phyloP scores from a whole-genome alignment of 2,329 filamentous ascomycete species.

The Byssochlamys sp. region DNA sequence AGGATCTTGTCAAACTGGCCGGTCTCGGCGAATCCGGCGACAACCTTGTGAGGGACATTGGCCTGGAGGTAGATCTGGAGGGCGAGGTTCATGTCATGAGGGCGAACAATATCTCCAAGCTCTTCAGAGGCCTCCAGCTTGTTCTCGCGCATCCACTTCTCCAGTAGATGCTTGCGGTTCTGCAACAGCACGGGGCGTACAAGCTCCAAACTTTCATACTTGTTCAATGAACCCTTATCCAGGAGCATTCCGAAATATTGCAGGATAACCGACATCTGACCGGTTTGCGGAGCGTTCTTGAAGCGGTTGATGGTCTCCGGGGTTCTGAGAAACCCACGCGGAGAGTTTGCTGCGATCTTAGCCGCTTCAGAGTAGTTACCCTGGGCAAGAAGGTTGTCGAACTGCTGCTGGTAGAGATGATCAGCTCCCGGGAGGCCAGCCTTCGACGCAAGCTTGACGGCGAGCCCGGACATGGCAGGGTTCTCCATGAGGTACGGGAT shows the following conservation, averaged over 20 bases:
- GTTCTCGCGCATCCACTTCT: slow-evolving; percentile 95
- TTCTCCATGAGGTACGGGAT: slow-evolving; percentile 94
- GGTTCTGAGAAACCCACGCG: slow-evolving; percentile 87
- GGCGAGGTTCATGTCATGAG: slow-evolving; percentile 80
- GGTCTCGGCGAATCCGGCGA: slow-evolving; percentile 87
- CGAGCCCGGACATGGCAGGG: slow-evolving; percentile 83
- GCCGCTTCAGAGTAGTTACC: slow-evolving; percentile 81
- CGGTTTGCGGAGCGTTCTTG: slow-evolving; percentile 67
- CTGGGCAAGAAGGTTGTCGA: slow-evolving; percentile 72
- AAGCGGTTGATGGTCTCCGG: slow-evolving; percentile 92
- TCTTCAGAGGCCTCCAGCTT: slow-evolving; percentile 95
- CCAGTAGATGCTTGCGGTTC: slow-evolving; percentile 86
- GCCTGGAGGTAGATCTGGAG: slow-evolving; percentile 83
- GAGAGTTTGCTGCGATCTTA: slow-evolving; percentile 92
- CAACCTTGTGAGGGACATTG: slow-evolving; percentile 83
- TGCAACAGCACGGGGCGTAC: slow-evolving; percentile 86
- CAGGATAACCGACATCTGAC: slow-evolving; percentile 77
- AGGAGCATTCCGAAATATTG: slow-evolving; percentile 97
- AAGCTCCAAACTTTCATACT: slow-evolving; percentile 86
- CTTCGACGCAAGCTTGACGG: slow-evolving; percentile 90
- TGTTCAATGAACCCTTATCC: slow-evolving; percentile 87
- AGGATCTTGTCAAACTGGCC: slow-evolving; percentile 96
- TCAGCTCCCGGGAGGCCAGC: slow-evolving; percentile 90
- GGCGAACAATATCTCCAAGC: slow-evolving; percentile 83
- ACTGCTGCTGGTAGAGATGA: slow-evolving; percentile 82